Percentiles rank a stretch among this genome's conserved stretches.
These are phyloP conservation scores for Trichophyton benhamiae DNA, from an alignment of 2,329 filamentous ascomycete genomes.

Conservation along the genomic window DNA sequence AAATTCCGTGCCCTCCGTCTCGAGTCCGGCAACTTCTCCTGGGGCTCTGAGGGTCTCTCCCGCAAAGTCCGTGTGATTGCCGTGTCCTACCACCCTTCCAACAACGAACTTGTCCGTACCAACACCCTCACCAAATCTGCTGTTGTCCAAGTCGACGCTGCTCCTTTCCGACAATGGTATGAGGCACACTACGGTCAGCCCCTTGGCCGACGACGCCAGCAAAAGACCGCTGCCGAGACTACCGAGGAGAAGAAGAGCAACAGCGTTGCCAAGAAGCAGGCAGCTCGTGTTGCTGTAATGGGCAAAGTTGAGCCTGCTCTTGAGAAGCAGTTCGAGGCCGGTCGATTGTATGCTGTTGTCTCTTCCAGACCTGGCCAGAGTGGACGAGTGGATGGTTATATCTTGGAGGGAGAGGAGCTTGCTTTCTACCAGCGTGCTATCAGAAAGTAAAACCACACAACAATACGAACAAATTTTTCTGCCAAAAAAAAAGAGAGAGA, in stretches of 20 bases:
- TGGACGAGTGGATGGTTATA: conserved; percentile 91
- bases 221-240: conserved; percentile 50
- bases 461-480: conserved; percentile 12
- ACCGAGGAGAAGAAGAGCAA: conserved; percentile 79
- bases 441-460: conserved; percentile 67
- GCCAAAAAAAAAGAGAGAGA: conserved; percentile 9
- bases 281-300: conserved; percentile 61
- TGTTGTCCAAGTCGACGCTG: conserved; percentile 96
- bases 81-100: conserved; percentile 97
- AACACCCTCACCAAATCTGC: conserved; percentile 99
- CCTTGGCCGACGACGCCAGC: conserved; percentile 82
- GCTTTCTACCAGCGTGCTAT: conserved; percentile 99
- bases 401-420: conserved; percentile 98
- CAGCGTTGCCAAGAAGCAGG: conserved; percentile 92
- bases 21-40: conserved; percentile 98
- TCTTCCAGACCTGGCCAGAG: conserved; percentile 92
- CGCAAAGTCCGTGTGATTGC: conserved; percentile 99
- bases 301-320: conserved; percentile 90
- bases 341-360: conserved; percentile 89
- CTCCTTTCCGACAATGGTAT: conserved; percentile 99
- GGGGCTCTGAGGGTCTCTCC: conserved; percentile 94
- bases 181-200: conserved; percentile 96
- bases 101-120: conserved; percentile 99
- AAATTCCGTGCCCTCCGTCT: conserved; percentile 99
- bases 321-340: conserved; percentile 99